Conservation (phyloP, 2,329 filamentous ascomycete genomes). For the Ophiostoma angusticollis region DNA sequence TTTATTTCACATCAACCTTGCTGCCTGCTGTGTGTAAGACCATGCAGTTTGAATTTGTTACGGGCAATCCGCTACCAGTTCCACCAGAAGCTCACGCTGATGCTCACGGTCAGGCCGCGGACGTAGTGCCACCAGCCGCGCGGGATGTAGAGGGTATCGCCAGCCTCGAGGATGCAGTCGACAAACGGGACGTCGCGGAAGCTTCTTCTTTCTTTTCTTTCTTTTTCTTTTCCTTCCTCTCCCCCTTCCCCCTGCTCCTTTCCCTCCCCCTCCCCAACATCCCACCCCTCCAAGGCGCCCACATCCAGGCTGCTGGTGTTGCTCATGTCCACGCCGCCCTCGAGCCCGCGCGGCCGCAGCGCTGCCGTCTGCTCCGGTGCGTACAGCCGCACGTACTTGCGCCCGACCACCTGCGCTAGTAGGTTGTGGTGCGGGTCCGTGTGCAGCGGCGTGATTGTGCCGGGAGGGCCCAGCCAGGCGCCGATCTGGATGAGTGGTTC, state of each 20-base stretch:
- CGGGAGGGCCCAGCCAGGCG: constrained; percentile 82
- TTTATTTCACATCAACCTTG: too few relatives aligned
- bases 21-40: too few relatives aligned
- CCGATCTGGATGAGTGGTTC: constrained; percentile 39
- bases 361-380: constrained; percentile 44
- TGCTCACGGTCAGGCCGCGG: constrained; percentile 68
- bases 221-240: too few relatives aligned
- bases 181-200: constrained; percentile 53
- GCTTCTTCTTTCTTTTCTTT: too few relatives aligned
- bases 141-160: constrained; percentile 80
- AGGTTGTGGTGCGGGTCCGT: constrained; percentile 93
- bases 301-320: constrained; percentile 80
- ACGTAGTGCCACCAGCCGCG: constrained; percentile 99
- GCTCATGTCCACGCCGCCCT: constrained; percentile 73
- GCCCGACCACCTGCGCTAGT: constrained; percentile 74
- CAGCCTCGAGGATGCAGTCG: constrained; percentile 67
- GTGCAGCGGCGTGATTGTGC: constrained; percentile 84
- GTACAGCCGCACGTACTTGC: constrained; percentile 87
- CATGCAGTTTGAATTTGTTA: too few relatives aligned
- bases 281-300: constrained; percentile 52
- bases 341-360: constrained; percentile 49
- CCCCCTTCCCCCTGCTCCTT: constrained; percentile 15
- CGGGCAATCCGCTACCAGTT: too few relatives aligned
- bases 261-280: constrained; percentile 21
- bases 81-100: constrained; percentile 98